These are phyloP conservation scores for Lonicera japonica DNA, from an alignment of 129 eudicot genomes.

Conservation along the genomic window DNA sequence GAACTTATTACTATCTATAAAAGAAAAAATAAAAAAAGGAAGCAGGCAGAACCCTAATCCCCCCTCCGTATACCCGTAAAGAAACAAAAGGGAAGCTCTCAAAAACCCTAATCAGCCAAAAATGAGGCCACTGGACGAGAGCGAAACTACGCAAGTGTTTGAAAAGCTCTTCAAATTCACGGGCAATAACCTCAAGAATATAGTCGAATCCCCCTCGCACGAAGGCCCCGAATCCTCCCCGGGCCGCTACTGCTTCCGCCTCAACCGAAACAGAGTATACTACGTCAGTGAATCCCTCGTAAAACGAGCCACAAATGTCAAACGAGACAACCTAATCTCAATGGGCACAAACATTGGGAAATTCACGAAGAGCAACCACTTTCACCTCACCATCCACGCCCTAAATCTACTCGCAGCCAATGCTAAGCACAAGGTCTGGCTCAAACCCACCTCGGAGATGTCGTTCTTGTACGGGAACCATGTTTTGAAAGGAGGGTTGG, in stretches of 20 bases:
- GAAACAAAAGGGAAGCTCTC: too few relatives aligned
- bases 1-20: too few relatives aligned
- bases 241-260: conserved; percentile 80
- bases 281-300: conserved; percentile 84
- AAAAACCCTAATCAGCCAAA: not conserved
- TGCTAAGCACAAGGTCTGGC: conserved; percentile 94
- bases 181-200: conserved; percentile 83
- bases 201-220: conserved; percentile 75
- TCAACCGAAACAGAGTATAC: conserved; percentile 71
- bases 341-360: conserved; percentile 81
- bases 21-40: too few relatives aligned
- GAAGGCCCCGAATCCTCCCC: conserved; percentile 76
- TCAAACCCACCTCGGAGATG: conserved; percentile 92
- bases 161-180: conserved; percentile 86
- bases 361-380: conserved; percentile 71
- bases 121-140: conserved; percentile 94
- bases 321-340: conserved; percentile 70
- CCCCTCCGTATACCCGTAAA: too few relatives aligned
- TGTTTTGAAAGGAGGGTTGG: conserved; percentile 88
- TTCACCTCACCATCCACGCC: conserved; percentile 68
- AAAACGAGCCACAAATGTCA: conserved; percentile 87
- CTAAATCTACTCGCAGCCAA: conserved; percentile 62
- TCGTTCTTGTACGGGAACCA: conserved; percentile 82
- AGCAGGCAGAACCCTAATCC: too few relatives aligned
- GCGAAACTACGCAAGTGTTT: conserved; percentile 82